These are phyloP conservation scores for Pythium insidiosum DNA, from an alignment of 352 stramenopile species.

Conservation along the genomic window DNA sequence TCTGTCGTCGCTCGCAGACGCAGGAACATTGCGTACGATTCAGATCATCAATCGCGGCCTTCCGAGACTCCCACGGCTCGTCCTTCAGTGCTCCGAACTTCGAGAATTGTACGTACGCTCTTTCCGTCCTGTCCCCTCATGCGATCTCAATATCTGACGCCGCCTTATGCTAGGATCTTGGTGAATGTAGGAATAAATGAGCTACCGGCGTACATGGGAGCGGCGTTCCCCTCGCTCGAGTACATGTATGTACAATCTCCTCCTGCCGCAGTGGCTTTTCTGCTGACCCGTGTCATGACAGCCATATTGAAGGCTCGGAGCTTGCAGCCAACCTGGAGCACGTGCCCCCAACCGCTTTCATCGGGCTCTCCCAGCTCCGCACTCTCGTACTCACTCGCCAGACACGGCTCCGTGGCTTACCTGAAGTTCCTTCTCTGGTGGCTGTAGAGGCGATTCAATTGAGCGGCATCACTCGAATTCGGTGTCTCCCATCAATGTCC, in stretches of 20 bases:
- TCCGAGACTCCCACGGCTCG: too few relatives aligned
- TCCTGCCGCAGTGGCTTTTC: neutral
- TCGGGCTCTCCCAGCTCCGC: too few relatives aligned
- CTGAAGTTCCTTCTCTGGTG: neutral
- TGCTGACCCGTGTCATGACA: constrained; percentile 6
- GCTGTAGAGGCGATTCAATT: neutral
- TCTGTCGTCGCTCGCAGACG: constrained; percentile 14
- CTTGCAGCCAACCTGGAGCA: too few relatives aligned
- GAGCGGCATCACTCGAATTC: constrained; percentile 7
- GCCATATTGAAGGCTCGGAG: constrained; percentile 29
- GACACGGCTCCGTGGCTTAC: too few relatives aligned
- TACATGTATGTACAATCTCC: neutral
- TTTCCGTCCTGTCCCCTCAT: neutral
- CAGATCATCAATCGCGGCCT: constrained; percentile 42
- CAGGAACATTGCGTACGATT: constrained; percentile 26
- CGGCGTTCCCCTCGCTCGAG: neutral
- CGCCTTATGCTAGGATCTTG: neutral
- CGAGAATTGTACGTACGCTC: constrained; percentile 37
- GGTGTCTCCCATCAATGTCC: constrained; percentile 17
- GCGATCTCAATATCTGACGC: neutral
- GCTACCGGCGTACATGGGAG: neutral
- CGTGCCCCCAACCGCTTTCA: too few relatives aligned
- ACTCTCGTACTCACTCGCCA: too few relatives aligned
- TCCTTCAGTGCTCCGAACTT: constrained; percentile 22
- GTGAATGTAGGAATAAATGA: neutral